Evolutionary conservation across 2,329 filamentous ascomycete species (phyloP), one percentile per base, ranked within the genome.

Genomic region (Periconia sp.): DNA sequence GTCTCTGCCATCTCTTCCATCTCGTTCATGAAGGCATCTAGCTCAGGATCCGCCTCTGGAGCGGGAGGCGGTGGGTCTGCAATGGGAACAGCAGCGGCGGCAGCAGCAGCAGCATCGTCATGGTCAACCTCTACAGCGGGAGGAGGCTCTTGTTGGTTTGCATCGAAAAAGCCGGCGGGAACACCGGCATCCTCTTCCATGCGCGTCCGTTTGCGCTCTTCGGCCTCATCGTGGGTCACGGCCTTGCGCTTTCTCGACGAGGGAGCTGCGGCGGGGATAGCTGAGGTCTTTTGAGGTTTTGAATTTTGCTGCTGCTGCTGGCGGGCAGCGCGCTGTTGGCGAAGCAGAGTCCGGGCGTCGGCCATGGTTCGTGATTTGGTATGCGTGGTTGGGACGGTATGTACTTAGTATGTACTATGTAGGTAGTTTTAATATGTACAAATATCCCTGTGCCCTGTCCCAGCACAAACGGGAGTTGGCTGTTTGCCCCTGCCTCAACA

Each of bases 1-100:
- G 60, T 49, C 89, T 90, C 94, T 73, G 94, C 90, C 50, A 87
- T 85, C 66, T 96, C 90, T 68, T 92, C 85, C 9, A 90, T 75
- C 41, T 76, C 75, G 40, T 55, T 56, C 54, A 73, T 45, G 50
- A 73, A 72, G 15, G 67, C 92, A 69, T 95, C 86, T 2, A 90
- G 75, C 31, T 77, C 76, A 13, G 63, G 64, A 42, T 71, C 61
- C 14, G 62, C 65, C 2, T 58, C 57, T 2, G 61, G 45, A 46
- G 64, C 60, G 31, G 61, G 57, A 19, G 54, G 57, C 2, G 58
- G 47, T 15, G 60, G 44, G 19, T 60, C 40, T 35, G 50, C 31
- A 19, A 50, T 49, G 44, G 61, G 50, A 47, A 55, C n/a, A n/a
- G 33, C 13, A 42, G 50, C n/a, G 55, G 43, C 13, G 51, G 20